These are phyloP conservation scores for Globisporangium paddicum DNA, from an alignment of 352 stramenopile species.

Conservation along the genomic window DNA sequence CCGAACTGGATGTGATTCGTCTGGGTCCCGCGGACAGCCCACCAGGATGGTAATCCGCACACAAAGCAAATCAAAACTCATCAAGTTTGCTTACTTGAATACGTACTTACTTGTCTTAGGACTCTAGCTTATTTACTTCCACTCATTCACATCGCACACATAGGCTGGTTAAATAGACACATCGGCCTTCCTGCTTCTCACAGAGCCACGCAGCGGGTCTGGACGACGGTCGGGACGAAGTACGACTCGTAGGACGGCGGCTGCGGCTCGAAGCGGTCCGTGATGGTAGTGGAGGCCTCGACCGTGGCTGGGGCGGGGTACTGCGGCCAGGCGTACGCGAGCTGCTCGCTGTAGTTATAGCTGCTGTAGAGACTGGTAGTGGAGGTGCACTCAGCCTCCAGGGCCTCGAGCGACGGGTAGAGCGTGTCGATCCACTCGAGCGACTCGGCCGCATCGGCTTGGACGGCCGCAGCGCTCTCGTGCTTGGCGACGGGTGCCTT, in stretches of 20 bases:
- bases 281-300: no score
- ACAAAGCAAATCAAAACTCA: no score
- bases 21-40: no score
- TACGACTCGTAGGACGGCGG: slow-evolving; percentile 3
- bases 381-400: slow-evolving; percentile 15
- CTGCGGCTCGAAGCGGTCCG: slow-evolving; percentile 1
- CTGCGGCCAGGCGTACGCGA: slow-evolving; percentile 12
- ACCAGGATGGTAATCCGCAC: no score
- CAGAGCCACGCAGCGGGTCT: slow-evolving; percentile 12
- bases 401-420: slow-evolving; percentile 47
- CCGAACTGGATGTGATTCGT: no score
- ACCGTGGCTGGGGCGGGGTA: neutral
- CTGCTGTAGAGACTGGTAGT: neutral
- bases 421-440: slow-evolving; percentile 64
- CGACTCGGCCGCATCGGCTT: slow-evolving; percentile 9
- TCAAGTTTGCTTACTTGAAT: neutral
- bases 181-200: no score
- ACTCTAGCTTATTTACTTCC: neutral
- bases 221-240: slow-evolving; percentile 12
- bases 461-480: neutral
- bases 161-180: slow-evolving; percentile 5
- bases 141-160: neutral
- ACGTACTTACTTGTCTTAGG: no score
- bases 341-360: slow-evolving; percentile 6
- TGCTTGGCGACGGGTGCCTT: slow-evolving; percentile 2